Base-by-base conservation (phyloP, 2,329 filamentous ascomycete species). In the Scedosporium boydii region DNA sequence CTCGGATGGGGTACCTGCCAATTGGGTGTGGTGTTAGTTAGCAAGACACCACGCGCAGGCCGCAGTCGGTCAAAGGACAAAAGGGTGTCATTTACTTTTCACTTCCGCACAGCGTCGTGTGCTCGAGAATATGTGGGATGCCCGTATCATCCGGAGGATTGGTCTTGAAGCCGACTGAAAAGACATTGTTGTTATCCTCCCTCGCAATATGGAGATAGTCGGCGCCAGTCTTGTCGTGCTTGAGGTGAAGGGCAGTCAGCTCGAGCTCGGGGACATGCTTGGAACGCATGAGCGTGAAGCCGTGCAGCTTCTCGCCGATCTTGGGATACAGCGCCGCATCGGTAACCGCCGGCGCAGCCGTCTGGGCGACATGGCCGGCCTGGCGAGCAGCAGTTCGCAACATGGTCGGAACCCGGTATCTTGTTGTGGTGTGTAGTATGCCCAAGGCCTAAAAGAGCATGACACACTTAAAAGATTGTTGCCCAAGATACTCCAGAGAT, bases 171-270 rank as follows among this genome's bases (percentile, higher is more conserved):
- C 93, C 95, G 70, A 99, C 96, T 44, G 93, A 96, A 77, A 99
- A 99, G 72, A 98, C 95, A 90, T 99, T 99, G 79, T 99, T 99
- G 79, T 88, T 89, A 72, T 99, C 95, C 63, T 98, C 92, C 68
- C 93, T 84, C 16, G 93, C 93, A 69, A 99, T 89, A 76, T 99
- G 95, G 57, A 99, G 82, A 72, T 98, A 97, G 68, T 99, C 91
- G 66, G 95, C 95, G 64, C 93, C 91, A 0, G 95, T 99, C 79
- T 93, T 93, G 77, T 98, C 90, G 73, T 99, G 95, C 70, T 90
- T 87, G 66, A 99, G 83, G 66, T 96, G 90, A 61, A 98, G 77
- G 4, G 95, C 95, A 1, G 93, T 96, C 70, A 99, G 78, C 75
- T 98, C 90, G 58, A 98, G 84, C 78, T 99, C 95, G 0, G 93